These are phyloP conservation scores for Calycina marina DNA, from an alignment of 2,329 filamentous ascomycete species.

Conservation along the genomic window DNA sequence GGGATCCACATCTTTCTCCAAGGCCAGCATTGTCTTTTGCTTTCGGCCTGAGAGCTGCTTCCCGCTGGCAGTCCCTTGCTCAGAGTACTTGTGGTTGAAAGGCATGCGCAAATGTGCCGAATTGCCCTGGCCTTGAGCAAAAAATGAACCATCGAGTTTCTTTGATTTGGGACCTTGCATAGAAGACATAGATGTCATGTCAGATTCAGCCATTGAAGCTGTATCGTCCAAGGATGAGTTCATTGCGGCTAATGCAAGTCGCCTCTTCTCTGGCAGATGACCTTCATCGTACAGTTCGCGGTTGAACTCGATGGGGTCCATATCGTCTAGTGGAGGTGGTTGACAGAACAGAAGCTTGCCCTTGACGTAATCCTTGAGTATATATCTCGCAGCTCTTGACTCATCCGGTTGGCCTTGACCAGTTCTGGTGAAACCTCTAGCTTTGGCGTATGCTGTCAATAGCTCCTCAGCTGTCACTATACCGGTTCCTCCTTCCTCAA, in stretches of 20 bases:
- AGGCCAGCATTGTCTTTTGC: slow-evolving; percentile 60
- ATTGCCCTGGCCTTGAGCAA: slow-evolving; percentile 47
- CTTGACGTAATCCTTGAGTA: slow-evolving; percentile 95
- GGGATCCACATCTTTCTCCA: slow-evolving; percentile 75
- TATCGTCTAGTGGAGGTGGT: slow-evolving; percentile 60
- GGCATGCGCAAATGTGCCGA: slow-evolving; percentile 60
- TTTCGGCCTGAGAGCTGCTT: slow-evolving; percentile 76
- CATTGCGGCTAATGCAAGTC: slow-evolving; percentile 41
- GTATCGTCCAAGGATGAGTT: slow-evolving; percentile 23
- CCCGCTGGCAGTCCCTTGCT: slow-evolving; percentile 51
- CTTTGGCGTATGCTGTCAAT: slow-evolving; percentile 71
- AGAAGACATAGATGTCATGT: slow-evolving; percentile 29
- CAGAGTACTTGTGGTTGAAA: slow-evolving; percentile 79
- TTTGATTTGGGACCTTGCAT: slow-evolving; percentile 58
- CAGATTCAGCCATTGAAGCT: slow-evolving; percentile 28
- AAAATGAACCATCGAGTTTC: slow-evolving; percentile 79
- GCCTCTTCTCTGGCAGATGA: slow-evolving; percentile 71
- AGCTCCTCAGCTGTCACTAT: slow-evolving; percentile 73
- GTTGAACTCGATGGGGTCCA: slow-evolving; percentile 71
- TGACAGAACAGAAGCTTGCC: slow-evolving; percentile 89
- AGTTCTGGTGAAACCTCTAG: slow-evolving; percentile 79
- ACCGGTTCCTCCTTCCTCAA: slow-evolving; percentile 89
- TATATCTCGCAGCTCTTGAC: slow-evolving; percentile 73
- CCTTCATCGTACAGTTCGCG: slow-evolving; percentile 70
- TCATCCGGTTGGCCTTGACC: slow-evolving; percentile 87